phyloP scores from a whole-genome alignment of 139 green algal species.

The Mychonastes homosphaera region DNA sequence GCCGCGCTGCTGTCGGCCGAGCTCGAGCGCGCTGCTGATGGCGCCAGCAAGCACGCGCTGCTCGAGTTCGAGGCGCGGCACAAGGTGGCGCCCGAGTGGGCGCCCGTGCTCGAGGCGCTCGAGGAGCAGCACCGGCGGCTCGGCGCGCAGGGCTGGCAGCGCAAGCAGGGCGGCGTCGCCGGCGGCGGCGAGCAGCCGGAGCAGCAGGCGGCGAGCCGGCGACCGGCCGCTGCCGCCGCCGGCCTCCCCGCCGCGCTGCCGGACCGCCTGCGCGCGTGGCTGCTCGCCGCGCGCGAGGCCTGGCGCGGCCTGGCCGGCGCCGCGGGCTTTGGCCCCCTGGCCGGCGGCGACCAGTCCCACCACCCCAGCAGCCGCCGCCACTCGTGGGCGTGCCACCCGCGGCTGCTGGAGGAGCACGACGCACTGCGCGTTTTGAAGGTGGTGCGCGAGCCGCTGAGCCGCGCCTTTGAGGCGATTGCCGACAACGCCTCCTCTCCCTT shows the following conservation, averaged over 20 bases:
- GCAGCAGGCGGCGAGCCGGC: constrained; percentile 9
- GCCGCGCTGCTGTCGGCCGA: too few relatives aligned
- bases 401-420: too few relatives aligned
- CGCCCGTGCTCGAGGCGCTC: constrained; percentile 9
- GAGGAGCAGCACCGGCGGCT: constrained; percentile 1
- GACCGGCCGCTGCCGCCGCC: not conserved
- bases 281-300: too few relatives aligned
- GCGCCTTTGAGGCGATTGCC: too few relatives aligned
- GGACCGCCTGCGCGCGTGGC: too few relatives aligned
- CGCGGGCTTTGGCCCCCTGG: not conserved
- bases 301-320: constrained; percentile 2
- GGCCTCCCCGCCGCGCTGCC: not conserved
- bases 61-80: not conserved
- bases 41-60: constrained; percentile 4
- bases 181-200: constrained; percentile 2
- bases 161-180: constrained; percentile 1
- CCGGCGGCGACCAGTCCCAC: too few relatives aligned
- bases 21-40: not conserved
- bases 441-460: too few relatives aligned
- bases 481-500: too few relatives aligned
- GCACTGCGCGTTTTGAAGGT: too few relatives aligned
- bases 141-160: not conserved
- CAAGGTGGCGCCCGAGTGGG: constrained; percentile 19
- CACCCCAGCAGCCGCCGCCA: too few relatives aligned
- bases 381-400: too few relatives aligned